phyloP scores from a whole-genome alignment of 306 rosid species.

The Quercus aquifolioides region DNA sequence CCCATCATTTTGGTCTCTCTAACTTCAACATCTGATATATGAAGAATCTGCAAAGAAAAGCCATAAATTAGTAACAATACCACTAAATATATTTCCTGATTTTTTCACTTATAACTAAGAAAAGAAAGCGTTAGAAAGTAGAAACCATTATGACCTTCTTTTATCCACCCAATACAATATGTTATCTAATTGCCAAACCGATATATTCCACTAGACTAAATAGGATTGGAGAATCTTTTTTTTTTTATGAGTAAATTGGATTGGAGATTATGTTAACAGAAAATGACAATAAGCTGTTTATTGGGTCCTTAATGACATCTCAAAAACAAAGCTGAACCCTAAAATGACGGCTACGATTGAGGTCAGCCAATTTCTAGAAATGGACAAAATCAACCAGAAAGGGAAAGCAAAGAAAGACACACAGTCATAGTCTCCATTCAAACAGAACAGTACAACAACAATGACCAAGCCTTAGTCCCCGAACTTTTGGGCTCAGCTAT shows the following conservation, averaged over 20 bases:
- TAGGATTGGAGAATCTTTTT: background rate
- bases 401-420: background rate
- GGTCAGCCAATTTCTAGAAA: background rate
- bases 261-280: background rate
- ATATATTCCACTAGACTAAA: background rate
- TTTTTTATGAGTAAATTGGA: background rate
- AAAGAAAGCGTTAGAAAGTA: background rate
- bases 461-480: too few relatives aligned
- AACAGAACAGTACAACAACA: background rate
- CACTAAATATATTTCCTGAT: background rate
- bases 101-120: background rate
- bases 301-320: background rate
- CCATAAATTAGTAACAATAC: constrained; percentile 15
- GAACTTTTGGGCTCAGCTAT: too few relatives aligned
- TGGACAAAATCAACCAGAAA: background rate
- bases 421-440: background rate
- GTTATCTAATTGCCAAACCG: background rate
- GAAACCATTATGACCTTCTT: background rate
- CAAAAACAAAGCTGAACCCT: background rate
- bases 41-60: constrained; percentile 62
- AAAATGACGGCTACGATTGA: background rate
- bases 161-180: background rate
- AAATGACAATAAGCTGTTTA: background rate
- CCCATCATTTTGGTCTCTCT: constrained; percentile 88
- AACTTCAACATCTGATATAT: constrained; percentile 74